These are phyloP conservation scores for Hordeum pubiflorum DNA, from an alignment of 202 grass and related monocot species.

Conservation along the genomic window DNA sequence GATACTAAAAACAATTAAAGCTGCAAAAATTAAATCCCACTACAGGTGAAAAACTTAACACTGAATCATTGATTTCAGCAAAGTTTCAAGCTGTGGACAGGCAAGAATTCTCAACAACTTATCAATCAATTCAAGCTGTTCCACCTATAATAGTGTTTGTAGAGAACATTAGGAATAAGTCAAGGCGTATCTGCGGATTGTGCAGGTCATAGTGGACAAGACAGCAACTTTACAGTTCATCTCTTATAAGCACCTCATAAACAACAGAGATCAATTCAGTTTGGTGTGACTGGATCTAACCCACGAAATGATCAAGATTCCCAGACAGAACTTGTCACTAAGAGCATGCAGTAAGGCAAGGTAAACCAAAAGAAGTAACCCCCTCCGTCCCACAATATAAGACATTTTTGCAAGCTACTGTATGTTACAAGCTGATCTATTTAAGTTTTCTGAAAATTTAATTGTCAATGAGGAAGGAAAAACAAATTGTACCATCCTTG, in stretches of 20 bases:
- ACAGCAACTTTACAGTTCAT: constrained; percentile 17
- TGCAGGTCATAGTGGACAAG: background rate
- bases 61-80: background rate
- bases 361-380: background rate
- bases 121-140: constrained; percentile 4
- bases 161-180: background rate
- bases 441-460: background rate
- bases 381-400: too few species aligned
- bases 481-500: background rate
- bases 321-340: background rate
- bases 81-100: background rate
- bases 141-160: background rate
- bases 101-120: background rate
- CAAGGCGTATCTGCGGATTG: background rate
- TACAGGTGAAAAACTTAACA: background rate
- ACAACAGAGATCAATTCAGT: background rate
- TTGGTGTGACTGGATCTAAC: background rate
- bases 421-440: background rate
- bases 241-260: background rate
- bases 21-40: background rate
- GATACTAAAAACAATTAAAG: background rate
- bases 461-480: background rate
- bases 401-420: too few species aligned
- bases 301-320: background rate
- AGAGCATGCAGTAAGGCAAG: background rate